phyloP scores from a whole-genome alignment of 805 yeast species.

The Maudiozyma turicensis region DNA sequence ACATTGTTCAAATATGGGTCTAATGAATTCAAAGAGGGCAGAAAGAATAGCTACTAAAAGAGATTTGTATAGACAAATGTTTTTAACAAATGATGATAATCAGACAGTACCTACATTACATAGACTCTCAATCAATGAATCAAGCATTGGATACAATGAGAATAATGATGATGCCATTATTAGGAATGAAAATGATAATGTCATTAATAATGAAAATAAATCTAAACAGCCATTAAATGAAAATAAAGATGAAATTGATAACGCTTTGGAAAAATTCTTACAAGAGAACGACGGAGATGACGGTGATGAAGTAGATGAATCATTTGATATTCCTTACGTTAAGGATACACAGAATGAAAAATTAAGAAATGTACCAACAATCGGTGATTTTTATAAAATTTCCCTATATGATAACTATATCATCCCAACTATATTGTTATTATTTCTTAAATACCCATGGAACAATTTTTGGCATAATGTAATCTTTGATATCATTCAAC shows the following conservation, averaged over 20 bases:
- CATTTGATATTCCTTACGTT: constrained; percentile 28
- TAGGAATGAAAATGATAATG: constrained; percentile 1
- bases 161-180: constrained; percentile 1
- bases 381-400: constrained; percentile 81
- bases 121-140: not conserved
- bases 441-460: constrained; percentile 87
- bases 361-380: constrained; percentile 51
- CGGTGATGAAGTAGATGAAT: constrained; percentile 26
- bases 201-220: not conserved
- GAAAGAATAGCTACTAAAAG: constrained; percentile 56
- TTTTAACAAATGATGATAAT: not conserved
- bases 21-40: constrained; percentile 69
- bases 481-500: constrained; percentile 91
- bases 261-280: constrained; percentile 33
- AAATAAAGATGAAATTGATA: constrained; percentile 13
- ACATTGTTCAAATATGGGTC: constrained; percentile 92
- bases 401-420: constrained; percentile 66
- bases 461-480: constrained; percentile 93
- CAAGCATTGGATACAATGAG: not conserved
- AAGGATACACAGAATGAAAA: constrained; percentile 30
- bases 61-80: constrained; percentile 46
- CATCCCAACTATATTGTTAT: constrained; percentile 49
- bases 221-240: constrained; percentile 1
- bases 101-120: not conserved
- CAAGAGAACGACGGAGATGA: constrained; percentile 26